phyloP scores from a whole-genome alignment of 805 yeast genomes.

The Priceomyces medius region DNA sequence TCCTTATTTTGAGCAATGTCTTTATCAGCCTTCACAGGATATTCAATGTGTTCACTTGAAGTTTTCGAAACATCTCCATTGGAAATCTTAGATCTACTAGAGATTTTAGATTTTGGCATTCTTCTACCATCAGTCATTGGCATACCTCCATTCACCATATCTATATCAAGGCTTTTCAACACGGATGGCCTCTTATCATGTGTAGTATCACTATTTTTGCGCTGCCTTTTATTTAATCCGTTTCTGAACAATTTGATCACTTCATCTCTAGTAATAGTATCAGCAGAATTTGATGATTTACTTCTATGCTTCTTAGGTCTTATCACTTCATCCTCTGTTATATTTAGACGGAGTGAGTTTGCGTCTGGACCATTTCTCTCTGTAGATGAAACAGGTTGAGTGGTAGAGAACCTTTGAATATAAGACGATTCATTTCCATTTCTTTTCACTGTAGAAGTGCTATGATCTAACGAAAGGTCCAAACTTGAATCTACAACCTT shows the following conservation, averaged over 20 bases:
- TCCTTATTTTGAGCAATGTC: background rate
- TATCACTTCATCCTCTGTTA: background rate
- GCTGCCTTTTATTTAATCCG: slow-evolving; percentile 13
- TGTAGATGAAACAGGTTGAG: background rate
- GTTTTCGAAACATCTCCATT: slow-evolving; percentile 4
- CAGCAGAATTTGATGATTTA: slow-evolving; percentile 2
- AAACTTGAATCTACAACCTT: background rate
- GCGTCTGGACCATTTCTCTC: background rate
- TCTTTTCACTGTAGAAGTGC: background rate
- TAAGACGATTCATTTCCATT: background rate
- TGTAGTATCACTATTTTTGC: slow-evolving; percentile 1
- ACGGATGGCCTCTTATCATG: slow-evolving; percentile 6
- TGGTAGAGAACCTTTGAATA: background rate
- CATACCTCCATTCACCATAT: slow-evolving; percentile 20
- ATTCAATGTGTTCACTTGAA: background rate
- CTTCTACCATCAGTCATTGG: slow-evolving; percentile 10
- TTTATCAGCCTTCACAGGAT: background rate
- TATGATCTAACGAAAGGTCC: background rate
- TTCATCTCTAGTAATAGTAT: slow-evolving; percentile 13
- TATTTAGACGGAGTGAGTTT: too few species aligned
- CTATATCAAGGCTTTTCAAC: slow-evolving; percentile 19
- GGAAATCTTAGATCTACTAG: slow-evolving; percentile 3
- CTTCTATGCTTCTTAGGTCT: slow-evolving; percentile 1
- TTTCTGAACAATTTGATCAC: slow-evolving; percentile 23
- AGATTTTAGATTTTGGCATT: slow-evolving; percentile 8